These are phyloP conservation scores for Megacollybia marginata DNA, from an alignment of 768 basidiomycete species.

Conservation along the genomic window DNA sequence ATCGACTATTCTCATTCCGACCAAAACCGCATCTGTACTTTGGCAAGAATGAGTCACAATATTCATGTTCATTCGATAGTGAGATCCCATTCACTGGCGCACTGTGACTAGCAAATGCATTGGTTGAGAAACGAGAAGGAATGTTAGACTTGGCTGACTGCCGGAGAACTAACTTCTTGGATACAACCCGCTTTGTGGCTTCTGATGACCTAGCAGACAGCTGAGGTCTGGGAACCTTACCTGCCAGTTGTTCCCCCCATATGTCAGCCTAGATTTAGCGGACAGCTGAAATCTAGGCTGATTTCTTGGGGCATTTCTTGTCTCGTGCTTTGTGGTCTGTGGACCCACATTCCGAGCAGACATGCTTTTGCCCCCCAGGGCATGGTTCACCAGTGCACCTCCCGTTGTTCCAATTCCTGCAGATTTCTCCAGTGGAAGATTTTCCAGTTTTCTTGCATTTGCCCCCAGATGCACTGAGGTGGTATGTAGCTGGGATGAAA, in stretches of 20 bases:
- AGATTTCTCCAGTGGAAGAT: neutral
- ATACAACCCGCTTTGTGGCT: no score
- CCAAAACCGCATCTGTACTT: no score
- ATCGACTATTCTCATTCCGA: no score
- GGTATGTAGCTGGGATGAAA: neutral
- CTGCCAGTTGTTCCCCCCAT: no score
- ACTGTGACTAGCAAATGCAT: no score
- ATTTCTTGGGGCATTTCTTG: neutral
- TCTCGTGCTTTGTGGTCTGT: neutral
- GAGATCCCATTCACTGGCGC: no score
- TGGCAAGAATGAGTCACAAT: no score
- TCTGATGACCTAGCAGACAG: no score
- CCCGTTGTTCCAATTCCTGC: neutral
- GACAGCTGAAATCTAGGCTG: neutral
- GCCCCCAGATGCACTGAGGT: neutral
- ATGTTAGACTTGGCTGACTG: no score
- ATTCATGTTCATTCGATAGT: no score
- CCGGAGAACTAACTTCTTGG: neutral
- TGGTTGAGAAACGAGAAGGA: no score
- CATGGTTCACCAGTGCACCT: neutral
- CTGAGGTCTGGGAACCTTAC: no score
- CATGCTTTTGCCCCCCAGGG: neutral
- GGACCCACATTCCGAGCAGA: neutral
- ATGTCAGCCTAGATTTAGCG: neutral
- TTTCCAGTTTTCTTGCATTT: neutral